phyloP scores from a whole-genome alignment of 2,329 filamentous ascomycete species.

The Arthrobotrys sphaeroides region DNA sequence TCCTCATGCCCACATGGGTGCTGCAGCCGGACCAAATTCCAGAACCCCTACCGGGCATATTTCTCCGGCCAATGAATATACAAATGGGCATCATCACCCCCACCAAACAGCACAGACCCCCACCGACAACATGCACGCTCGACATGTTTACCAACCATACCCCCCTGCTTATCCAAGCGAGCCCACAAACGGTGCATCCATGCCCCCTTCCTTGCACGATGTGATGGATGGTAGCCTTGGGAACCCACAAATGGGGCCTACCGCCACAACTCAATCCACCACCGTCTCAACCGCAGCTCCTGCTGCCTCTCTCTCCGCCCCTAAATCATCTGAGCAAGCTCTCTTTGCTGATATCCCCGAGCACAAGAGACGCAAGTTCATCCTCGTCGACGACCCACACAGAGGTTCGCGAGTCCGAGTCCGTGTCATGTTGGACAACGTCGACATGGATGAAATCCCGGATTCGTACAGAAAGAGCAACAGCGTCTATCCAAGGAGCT shows the following conservation, averaged over 20 bases:
- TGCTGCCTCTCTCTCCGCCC: constrained; percentile 59
- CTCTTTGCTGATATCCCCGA: constrained; percentile 90
- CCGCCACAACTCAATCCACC: constrained; percentile 56
- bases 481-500: constrained; percentile 88
- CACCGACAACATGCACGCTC: constrained; percentile 74
- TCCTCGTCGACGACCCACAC: constrained; percentile 89
- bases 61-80: constrained; percentile 57
- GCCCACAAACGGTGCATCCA: constrained; percentile 68
- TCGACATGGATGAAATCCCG: constrained; percentile 94
- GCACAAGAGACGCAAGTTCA: constrained; percentile 93
- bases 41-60: constrained; percentile 58
- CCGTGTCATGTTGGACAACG: constrained; percentile 88
- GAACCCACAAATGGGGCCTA: constrained; percentile 56
- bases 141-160: constrained; percentile 79
- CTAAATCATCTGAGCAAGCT: constrained; percentile 71
- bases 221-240: constrained; percentile 58
- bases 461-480: constrained; percentile 92
- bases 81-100: constrained; percentile 72
- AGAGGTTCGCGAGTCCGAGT: constrained; percentile 84
- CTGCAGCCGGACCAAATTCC: constrained; percentile 55
- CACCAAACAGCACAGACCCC: constrained; percentile 71
- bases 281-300: constrained; percentile 48
- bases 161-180: constrained; percentile 71
- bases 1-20: constrained; percentile 56
- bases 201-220: constrained; percentile 67